phyloP scores from a whole-genome alignment of 1,284 basidiomycete species.

The Marasmius tenuissimus region DNA sequence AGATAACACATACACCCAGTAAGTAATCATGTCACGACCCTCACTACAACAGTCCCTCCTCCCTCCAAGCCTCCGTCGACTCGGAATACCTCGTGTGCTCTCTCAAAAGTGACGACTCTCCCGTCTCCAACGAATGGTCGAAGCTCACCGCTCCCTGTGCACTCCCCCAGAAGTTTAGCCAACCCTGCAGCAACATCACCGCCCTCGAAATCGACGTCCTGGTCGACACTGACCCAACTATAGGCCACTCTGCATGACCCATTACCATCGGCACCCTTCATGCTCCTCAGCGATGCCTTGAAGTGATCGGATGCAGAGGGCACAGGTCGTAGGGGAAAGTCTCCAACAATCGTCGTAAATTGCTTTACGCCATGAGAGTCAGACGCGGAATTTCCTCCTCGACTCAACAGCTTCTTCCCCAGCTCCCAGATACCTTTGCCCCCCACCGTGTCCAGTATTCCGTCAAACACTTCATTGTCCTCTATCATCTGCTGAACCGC shows the following conservation, averaged over 20 bases:
- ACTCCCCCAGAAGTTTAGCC: not conserved
- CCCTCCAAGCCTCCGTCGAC: not conserved
- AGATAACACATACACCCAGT: too few relatives aligned
- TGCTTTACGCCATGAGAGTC: conserved; percentile 38
- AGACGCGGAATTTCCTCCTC: conserved; percentile 9
- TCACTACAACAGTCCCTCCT: not conserved
- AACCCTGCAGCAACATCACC: not conserved
- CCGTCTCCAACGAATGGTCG: not conserved
- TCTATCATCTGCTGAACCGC: conserved; percentile 53
- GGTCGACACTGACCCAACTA: not conserved
- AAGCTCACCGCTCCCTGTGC: not conserved
- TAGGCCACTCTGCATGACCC: not conserved
- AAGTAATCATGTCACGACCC: not conserved
- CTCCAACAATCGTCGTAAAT: conserved; percentile 78
- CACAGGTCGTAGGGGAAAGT: conserved; percentile 57
- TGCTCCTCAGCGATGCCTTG: conserved; percentile 64
- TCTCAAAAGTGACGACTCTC: not conserved
- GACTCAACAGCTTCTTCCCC: conserved; percentile 5
- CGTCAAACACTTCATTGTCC: conserved; percentile 68
- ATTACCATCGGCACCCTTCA: conserved; percentile 31
- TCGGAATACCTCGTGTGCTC: not conserved
- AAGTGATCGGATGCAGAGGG: conserved; percentile 72
- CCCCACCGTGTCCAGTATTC: conserved; percentile 79
- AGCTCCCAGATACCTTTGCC: conserved; percentile 64
- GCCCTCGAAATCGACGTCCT: not conserved